Base-by-base conservation (phyloP, 441 rosid species). In the Bocquillonia castaneifolia region DNA sequence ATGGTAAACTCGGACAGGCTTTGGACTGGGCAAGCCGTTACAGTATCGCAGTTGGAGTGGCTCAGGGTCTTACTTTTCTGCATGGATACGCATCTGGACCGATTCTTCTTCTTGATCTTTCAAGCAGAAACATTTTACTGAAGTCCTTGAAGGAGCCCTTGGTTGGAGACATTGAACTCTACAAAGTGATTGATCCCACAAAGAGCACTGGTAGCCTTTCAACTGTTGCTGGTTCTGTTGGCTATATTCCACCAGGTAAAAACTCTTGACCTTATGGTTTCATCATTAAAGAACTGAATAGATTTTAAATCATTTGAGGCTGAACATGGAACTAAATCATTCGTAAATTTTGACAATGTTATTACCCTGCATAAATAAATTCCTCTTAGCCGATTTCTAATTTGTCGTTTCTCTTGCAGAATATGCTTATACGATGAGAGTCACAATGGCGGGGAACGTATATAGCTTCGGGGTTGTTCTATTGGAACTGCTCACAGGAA, bases 341-440 rank as follows among this genome's bases (percentile, higher is more conserved):
- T 25, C 53, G 51, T 67, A 23, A 58, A 51, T 23, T 12, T 37
- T 32, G 10, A 20, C 13, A 45, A 39, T 23, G 20, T 6, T 3
- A 13, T 17, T 23, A 2, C n/a, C n/a, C n/a, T n/a, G n/a, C n/a
- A n/a, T n/a, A n/a, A n/a, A n/a, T n/a, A n/a, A n/a, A n/a, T n/a
- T n/a, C n/a, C n/a, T n/a, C n/a, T n/a, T n/a, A n/a, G n/a, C n/a
- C n/a, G n/a, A n/a, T n/a, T n/a, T n/a, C n/a, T n/a, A n/a, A n/a
- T n/a, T n/a, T n/a, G n/a, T n/a, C n/a, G n/a, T n/a, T n/a, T n/a
- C 18, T 32, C 58, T 59, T 56, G 68, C 89, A 92, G 98, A 92
- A 83, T 92, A 92, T 79, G 96, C 98, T 66, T 90, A 92, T 76
- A 87, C 89, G 14, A 92, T 92, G 98, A 88, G 93, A 75, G 86